Percentiles rank a stretch among this genome's conserved stretches.
These are phyloP conservation scores for Naganishia cerealis DNA, from an alignment of 1,284 basidiomycete genomes.

Conservation along the genomic window DNA sequence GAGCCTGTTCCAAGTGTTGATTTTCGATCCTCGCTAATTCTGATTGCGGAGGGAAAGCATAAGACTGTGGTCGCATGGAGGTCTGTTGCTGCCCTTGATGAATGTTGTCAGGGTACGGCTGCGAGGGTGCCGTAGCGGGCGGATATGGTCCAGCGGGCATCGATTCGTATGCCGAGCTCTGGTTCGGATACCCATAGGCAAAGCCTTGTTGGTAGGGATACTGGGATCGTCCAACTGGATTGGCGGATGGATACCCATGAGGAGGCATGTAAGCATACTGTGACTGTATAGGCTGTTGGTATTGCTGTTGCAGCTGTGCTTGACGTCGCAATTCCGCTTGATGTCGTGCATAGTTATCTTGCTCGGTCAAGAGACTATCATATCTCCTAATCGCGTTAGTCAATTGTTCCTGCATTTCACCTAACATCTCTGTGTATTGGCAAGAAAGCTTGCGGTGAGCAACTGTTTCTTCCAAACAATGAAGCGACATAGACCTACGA, in stretches of 20 bases:
- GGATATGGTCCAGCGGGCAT: constrained; percentile 35
- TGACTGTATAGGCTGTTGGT: neutral
- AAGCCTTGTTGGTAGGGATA: constrained; percentile 23
- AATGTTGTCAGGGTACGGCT: constrained; percentile 20
- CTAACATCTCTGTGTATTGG: constrained; percentile 66
- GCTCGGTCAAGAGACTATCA: constrained; percentile 80
- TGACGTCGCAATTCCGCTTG: constrained; percentile 48
- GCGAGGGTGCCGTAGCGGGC: neutral
- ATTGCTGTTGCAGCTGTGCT: constrained; percentile 41
- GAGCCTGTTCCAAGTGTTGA: constrained; percentile 34
- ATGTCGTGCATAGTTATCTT: constrained; percentile 56
- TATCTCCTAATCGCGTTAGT: constrained; percentile 87
- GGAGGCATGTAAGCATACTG: constrained; percentile 30
- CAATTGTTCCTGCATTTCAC: constrained; percentile 90
- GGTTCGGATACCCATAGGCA: constrained; percentile 30
- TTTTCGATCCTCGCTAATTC: constrained; percentile 34
- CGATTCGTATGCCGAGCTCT: constrained; percentile 36
- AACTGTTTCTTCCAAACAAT: neutral
- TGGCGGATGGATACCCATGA: constrained; percentile 30
- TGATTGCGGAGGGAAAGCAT: constrained; percentile 45
- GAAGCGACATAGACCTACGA: constrained; percentile 59
- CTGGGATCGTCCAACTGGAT: constrained; percentile 10
- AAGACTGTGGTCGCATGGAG: constrained; percentile 37
- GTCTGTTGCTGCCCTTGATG: constrained; percentile 30
- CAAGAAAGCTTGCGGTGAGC: constrained; percentile 6